Evolutionary conservation across 768 basidiomycete species (phyloP).

Genomic region (Tylopilus balloui): DNA sequence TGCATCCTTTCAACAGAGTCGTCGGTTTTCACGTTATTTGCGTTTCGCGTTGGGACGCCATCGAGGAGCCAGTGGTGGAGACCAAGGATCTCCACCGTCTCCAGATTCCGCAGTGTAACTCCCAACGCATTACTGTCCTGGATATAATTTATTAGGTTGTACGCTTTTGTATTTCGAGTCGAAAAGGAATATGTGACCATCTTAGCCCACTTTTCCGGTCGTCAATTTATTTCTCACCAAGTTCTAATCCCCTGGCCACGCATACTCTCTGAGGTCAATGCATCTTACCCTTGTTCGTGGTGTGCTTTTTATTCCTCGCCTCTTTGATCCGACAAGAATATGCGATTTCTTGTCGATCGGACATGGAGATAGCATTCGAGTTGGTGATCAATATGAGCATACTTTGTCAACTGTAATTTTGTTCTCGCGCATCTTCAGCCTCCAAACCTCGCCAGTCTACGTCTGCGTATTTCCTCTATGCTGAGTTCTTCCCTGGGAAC

Average conservation of each 20-base stretch:
- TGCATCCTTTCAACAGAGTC: conserved; percentile 28
- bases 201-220: neutral
- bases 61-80: conserved; percentile 34
- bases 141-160: neutral
- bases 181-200: neutral
- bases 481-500: conserved; percentile 37
- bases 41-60: conserved; percentile 50
- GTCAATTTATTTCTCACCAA: neutral
- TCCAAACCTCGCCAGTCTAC: conserved; percentile 63
- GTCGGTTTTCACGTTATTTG: conserved; percentile 57
- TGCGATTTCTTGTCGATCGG: neutral
- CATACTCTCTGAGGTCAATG: too few relatives aligned
- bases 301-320: neutral
- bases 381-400: neutral
- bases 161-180: neutral
- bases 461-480: conserved; percentile 64
- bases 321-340: neutral
- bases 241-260: neutral
- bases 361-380: neutral
- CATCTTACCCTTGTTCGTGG: neutral
- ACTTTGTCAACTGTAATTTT: neutral
- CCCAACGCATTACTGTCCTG: neutral
- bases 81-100: conserved; percentile 22
- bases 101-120: conserved; percentile 9
- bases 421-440: conserved; percentile 25